Evolutionary conservation across 2,329 filamentous ascomycete genomes (phyloP), one percentile per base, ranked within the genome.

Genomic region (Ascomycota sp.): DNA sequence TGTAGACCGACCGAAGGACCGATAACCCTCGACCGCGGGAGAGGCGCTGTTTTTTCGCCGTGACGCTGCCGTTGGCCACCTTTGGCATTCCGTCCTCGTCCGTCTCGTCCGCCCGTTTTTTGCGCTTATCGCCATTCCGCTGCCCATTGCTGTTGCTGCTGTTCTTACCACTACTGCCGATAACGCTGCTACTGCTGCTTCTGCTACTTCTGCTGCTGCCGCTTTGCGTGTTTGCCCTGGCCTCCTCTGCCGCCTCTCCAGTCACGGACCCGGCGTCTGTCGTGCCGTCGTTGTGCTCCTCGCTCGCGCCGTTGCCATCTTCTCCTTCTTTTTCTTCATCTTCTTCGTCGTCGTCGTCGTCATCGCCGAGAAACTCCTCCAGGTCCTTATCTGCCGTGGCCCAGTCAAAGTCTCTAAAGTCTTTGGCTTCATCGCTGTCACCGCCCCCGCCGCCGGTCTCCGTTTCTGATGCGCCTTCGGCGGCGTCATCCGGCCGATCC

Each of bases 361-460:
- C 65, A 5, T 57, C 55, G 8, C 64, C 65, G 39, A 89, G 54
- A 39, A 89, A 85, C 27, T 81, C 79, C 10, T 67, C 69, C 8
- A 91, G 55, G 43, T 91, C 82, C 34, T 77, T 72, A 38, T 82
- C 73, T 2, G 68, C 63, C 8, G 56, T 61, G 4, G 58, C 65
- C 60, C 72, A 75, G 43, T 79, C 63, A 32, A 75, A 69, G 10
- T 56, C 52, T 33, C 61, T 59, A 4, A 71, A 48, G 30, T 61
- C 62, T 30, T 71, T 44, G 15, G 25, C 25, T 19, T 27, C 25
- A 11, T 27, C 25, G 0, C 43, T 38, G 23, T 43, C 46, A 9
- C 41, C 43, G 10, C 42, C 36, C 0, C 36, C 37, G 1, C 36
- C 38, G 7, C 34, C 43, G 11, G 50, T 51, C 28, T 52, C 45